A percentile compares a stretch with the other conserved stretches of the same genome.
phyloP scores from a whole-genome alignment of 768 basidiomycete species.

The Boletus pseudopeckii region DNA sequence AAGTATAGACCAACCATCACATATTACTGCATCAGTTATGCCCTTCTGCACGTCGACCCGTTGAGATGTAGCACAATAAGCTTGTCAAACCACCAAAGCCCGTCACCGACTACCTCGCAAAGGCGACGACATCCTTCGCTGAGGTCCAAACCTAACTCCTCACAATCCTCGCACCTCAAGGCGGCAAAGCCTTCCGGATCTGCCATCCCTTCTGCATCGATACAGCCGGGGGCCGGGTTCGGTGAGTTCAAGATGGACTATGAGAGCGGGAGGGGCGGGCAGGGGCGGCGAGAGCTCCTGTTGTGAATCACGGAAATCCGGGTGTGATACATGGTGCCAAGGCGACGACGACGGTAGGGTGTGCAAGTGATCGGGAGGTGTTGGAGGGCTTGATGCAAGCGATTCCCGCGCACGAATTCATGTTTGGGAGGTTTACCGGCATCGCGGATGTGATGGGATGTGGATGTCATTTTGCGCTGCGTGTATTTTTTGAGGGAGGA shows the following conservation, averaged over 20 bases:
- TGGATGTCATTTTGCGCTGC: conserved; percentile 36
- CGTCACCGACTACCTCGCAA: conserved; percentile 76
- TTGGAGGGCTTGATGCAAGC: conserved; percentile 63
- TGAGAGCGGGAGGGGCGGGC: conserved; percentile 51
- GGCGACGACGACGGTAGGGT: conserved; percentile 72
- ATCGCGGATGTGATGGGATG: conserved; percentile 82
- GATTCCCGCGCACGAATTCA: conserved; percentile 67
- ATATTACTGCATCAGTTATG: too few relatives aligned
- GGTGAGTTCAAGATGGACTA: conserved; percentile 84
- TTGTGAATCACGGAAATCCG: conserved; percentile 86
- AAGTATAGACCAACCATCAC: too few relatives aligned
- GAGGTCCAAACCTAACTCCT: conserved; percentile 75
- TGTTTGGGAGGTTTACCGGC: conserved; percentile 80
- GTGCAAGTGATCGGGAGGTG: conserved; percentile 75
- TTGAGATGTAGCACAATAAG: too few relatives aligned
- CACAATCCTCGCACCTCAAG: conserved; percentile 52
- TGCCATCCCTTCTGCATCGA: conserved; percentile 88
- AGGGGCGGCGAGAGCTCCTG: conserved; percentile 51
- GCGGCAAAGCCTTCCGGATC: conserved; percentile 70
- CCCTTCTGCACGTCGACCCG: too few relatives aligned
- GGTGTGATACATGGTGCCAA: conserved; percentile 81
- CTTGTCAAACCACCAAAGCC: conserved; percentile 86
- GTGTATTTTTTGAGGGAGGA: not conserved
- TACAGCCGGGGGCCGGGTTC: conserved; percentile 80
- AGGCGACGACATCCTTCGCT: conserved; percentile 72